phyloP scores from a whole-genome alignment of 257 asterid species.

The Marsdenia floribunda region DNA sequence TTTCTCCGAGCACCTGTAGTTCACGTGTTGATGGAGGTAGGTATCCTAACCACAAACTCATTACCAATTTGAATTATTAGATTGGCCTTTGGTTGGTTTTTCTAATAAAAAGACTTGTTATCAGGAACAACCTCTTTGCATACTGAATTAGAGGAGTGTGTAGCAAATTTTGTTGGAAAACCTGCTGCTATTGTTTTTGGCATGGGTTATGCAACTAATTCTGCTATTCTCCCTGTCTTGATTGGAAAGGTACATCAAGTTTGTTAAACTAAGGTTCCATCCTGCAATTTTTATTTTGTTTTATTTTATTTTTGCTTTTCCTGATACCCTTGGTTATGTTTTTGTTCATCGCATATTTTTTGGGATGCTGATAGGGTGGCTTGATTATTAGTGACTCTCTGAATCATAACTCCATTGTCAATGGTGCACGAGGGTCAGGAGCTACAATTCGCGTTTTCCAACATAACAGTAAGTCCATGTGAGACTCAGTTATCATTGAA shows the following conservation, averaged over 20 bases:
- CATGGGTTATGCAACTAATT: conserved; percentile 96
- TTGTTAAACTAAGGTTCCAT: conserved; percentile 4
- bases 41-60: conserved; percentile 14
- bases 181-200: conserved; percentile 93
- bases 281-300: background rate
- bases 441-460: conserved; percentile 94
- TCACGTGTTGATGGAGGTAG: conserved; percentile 95
- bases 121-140: conserved; percentile 83
- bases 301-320: background rate
- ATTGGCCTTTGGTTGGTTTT: background rate
- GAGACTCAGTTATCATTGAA: conserved; percentile 11
- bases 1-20: conserved; percentile 88
- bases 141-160: conserved; percentile 78
- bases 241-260: conserved; percentile 66
- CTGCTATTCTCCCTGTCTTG: conserved; percentile 89
- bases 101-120: conserved; percentile 9
- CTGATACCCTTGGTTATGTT: background rate
- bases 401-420: conserved; percentile 95
- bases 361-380: conserved; percentile 58
- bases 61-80: background rate
- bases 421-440: conserved; percentile 99
- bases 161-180: conserved; percentile 84
- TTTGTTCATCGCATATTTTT: conserved; percentile 13
- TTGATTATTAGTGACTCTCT: conserved; percentile 92
- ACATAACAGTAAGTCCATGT: conserved; percentile 70